These are phyloP conservation scores for Globisporangium alternatum DNA, from an alignment of 352 stramenopile genomes.

Conservation along the genomic window DNA sequence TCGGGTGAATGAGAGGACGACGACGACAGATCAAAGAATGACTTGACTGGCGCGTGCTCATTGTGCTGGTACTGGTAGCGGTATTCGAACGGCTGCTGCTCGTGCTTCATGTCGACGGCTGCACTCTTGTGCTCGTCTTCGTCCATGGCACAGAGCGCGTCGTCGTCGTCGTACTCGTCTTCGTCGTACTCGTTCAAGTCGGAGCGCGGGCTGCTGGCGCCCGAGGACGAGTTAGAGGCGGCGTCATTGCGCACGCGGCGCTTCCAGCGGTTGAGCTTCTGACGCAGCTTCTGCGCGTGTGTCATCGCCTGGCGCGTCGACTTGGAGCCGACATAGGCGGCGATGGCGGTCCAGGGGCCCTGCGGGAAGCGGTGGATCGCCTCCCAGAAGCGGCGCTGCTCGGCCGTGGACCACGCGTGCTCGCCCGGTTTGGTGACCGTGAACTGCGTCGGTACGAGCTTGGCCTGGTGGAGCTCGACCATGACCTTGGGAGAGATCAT, in stretches of 20 bases:
- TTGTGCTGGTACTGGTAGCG: background rate
- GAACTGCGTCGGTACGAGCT: constrained; percentile 54
- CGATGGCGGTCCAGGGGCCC: constrained; percentile 59
- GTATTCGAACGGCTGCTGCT: background rate
- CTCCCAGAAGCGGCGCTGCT: constrained; percentile 56
- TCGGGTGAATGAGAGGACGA: constrained; percentile 12
- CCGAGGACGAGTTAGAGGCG: background rate
- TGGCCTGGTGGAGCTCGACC: constrained; percentile 52
- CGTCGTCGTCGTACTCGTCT: background rate
- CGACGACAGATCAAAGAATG: background rate
- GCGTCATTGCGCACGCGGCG: constrained; percentile 33
- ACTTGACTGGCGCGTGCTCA: background rate
- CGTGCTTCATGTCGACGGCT: constrained; percentile 3
- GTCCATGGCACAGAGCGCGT: background rate
- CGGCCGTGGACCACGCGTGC: constrained; percentile 42
- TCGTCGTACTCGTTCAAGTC: constrained; percentile 13
- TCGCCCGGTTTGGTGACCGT: constrained; percentile 51
- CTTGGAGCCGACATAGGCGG: constrained; percentile 56
- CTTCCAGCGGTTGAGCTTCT: constrained; percentile 63
- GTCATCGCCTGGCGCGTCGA: constrained; percentile 69
- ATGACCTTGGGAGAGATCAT: constrained; percentile 66
- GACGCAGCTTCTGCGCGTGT: constrained; percentile 62
- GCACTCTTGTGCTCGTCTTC: background rate
- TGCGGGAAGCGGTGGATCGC: constrained; percentile 58
- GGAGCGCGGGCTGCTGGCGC: constrained; percentile 14